Base-by-base conservation (phyloP, 164 flowering plant species). In the Stephania yunnanensis region DNA sequence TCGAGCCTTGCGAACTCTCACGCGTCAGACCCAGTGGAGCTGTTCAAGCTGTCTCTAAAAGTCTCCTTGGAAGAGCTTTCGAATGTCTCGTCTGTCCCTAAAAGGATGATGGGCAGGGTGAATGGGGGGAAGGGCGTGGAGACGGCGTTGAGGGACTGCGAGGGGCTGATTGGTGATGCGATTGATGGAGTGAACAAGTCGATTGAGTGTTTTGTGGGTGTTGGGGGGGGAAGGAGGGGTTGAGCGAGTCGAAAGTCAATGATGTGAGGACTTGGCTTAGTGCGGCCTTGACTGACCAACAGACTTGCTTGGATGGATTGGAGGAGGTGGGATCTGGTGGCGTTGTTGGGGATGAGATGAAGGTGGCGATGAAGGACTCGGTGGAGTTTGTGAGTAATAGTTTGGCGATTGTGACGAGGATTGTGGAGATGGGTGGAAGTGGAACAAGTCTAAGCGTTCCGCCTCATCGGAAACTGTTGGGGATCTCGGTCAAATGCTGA, bases 211-310 rank as follows among this genome's bases (percentile, higher is more conserved):
- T 36, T 74, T 78, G 83, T 81, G 75, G n/a, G 81, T 50, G 68
- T 71, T 22, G 44, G 5, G 55, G 12, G n/a, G n/a, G n/a, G n/a
- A n/a, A 53, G 65, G 81, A 78, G 77, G 9, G 66, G 77, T 64
- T 88, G 74, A 74, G 87, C 50, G 74, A 65, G 7, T 12, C 70
- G 44, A 86, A 80, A 77, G 63, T 89, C 71, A 81, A 69, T 36
- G 86, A 90, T 69, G 68, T 92, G 6, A 81, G 80, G 82, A 88
- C 94, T 55, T 92, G 97, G 97, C 72, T 92, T 30, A 88, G 92
- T 75, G 79, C 83, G 0, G 86, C 93, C 1, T 65, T 86, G 73
- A 86, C 92, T 1, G 79, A 90, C 69, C 84, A 81, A 58, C 87
- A 89, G 65, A 92, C 98, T 0, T 93, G 97, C 76, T 22, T 85